Evolutionary conservation across 1,139 yeast genomes (phyloP).

Genomic region (Yamadazyma triangularis): DNA sequence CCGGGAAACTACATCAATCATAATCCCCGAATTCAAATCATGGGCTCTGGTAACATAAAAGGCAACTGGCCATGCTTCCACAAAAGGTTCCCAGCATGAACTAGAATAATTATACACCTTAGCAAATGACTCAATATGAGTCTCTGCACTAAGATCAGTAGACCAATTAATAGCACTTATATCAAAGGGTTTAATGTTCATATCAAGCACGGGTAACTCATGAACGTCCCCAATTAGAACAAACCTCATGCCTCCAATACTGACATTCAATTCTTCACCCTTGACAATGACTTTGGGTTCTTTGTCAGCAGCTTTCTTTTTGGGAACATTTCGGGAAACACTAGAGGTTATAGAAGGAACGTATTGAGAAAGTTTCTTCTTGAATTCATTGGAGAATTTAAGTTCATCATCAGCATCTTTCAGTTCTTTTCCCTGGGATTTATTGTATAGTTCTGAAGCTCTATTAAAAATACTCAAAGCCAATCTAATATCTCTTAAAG

Average conservation of each 20-base stretch:
- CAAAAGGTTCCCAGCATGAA: slow-evolving; percentile 93
- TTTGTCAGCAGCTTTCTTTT: slow-evolving; percentile 9
- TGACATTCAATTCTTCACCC: slow-evolving; percentile 69
- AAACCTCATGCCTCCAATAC: slow-evolving; percentile 77
- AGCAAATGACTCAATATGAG: slow-evolving; percentile 62
- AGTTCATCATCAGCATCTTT: slow-evolving; percentile 21
- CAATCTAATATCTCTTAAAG: slow-evolving; percentile 79
- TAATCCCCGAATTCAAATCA: slow-evolving; percentile 45
- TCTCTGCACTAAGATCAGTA: slow-evolving; percentile 70
- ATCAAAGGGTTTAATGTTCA: slow-evolving; percentile 72
- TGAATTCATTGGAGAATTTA: slow-evolving; percentile 59
- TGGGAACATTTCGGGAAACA: slow-evolving; percentile 22
- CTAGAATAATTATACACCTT: slow-evolving; percentile 88
- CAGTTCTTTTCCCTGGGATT: slow-evolving; percentile 19
- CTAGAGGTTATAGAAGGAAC: slow-evolving; percentile 62
- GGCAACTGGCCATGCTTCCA: slow-evolving; percentile 85
- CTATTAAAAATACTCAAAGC: slow-evolving; percentile 70
- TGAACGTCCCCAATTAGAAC: slow-evolving; percentile 92
- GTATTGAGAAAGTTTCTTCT: slow-evolving; percentile 51
- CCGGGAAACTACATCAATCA: slow-evolving; percentile 64
- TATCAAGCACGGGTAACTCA: slow-evolving; percentile 86
- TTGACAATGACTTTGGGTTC: slow-evolving; percentile 42
- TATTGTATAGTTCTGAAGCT: slow-evolving; percentile 56
- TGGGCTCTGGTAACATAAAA: slow-evolving; percentile 56
- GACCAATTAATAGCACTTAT: slow-evolving; percentile 84